A percentile compares a stretch with the other conserved stretches of the same genome.
Conservation (phyloP, 208 protist species). For the Leptomonas pyrrhocoris region DNA sequence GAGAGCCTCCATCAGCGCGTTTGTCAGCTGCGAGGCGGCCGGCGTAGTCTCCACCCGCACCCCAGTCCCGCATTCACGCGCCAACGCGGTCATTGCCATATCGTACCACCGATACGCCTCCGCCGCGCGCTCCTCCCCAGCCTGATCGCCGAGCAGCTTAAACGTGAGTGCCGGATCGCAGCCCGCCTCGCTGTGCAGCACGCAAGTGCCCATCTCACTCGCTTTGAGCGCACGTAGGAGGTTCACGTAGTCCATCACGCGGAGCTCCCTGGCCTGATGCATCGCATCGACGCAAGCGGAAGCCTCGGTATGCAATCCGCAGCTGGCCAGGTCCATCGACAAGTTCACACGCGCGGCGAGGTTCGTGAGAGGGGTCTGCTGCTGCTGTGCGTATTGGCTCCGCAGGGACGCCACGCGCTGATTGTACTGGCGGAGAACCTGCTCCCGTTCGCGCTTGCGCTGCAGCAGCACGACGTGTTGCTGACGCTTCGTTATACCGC, state of each 20-base stretch:
- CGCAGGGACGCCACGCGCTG: conserved; percentile 23
- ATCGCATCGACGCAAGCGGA: conserved; percentile 53
- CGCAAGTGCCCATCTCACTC: conserved; percentile 41
- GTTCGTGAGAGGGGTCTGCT: conserved; percentile 12
- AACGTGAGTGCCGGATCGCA: conserved; percentile 79
- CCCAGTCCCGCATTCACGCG: conserved; percentile 7
- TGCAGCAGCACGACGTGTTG: conserved; percentile 77
- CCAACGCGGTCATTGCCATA: conserved; percentile 49
- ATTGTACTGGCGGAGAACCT: conserved; percentile 22
- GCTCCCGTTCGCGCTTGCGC: conserved; percentile 66
- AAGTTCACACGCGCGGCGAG: conserved; percentile 32
- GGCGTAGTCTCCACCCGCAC: conserved; percentile 34
- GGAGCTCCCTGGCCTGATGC: conserved; percentile 46
- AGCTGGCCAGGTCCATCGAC: conserved; percentile 47
- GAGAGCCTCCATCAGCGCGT: conserved; percentile 77
- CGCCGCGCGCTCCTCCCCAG: conserved; percentile 74
- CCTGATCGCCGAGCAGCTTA: conserved; percentile 75
- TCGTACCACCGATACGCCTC: conserved; percentile 84
- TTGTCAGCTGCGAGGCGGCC: conserved; percentile 70
- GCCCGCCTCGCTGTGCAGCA: conserved; percentile 70
- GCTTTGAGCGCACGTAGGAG: conserved; percentile 58
- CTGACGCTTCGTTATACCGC: conserved; percentile 79
- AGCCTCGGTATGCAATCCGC: conserved; percentile 67
- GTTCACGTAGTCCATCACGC: conserved; percentile 50
- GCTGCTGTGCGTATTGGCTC: conserved; percentile 7